Conservation (phyloP, 2,329 filamentous ascomycete genomes). For the Lachnellula willkommii region DNA sequence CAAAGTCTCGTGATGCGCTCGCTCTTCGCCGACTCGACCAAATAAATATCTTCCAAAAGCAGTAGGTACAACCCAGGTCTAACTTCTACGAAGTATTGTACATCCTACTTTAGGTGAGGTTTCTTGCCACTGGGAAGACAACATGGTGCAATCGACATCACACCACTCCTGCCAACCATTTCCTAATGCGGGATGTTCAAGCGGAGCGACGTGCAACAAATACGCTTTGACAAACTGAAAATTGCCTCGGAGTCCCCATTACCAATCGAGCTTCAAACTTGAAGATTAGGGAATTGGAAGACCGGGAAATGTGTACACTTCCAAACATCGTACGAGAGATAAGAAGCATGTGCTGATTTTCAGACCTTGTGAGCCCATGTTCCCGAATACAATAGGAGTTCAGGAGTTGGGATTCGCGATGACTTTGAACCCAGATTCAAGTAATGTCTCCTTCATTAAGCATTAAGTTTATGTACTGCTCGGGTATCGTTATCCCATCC, state of each 20-base stretch:
- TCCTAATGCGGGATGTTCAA: slow-evolving; percentile 8
- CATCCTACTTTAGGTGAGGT: neutral
- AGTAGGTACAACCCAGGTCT: neutral
- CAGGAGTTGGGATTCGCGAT: neutral
- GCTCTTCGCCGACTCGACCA: too few relatives aligned
- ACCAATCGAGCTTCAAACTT: neutral
- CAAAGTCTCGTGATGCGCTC: too few relatives aligned
- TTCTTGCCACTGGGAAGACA: neutral
- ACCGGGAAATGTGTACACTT: neutral
- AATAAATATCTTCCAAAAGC: too few relatives aligned
- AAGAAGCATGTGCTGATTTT: neutral
- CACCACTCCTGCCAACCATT: neutral
- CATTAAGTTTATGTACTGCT: neutral
- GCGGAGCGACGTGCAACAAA: slow-evolving; percentile 9
- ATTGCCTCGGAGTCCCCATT: neutral
- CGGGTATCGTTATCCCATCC: neutral
- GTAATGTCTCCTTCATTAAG: neutral
- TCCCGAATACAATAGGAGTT: neutral
- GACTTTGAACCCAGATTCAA: neutral
- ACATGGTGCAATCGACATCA: neutral
- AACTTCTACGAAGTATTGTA: neutral
- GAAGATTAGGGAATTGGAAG: neutral
- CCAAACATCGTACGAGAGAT: neutral
- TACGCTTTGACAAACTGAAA: neutral
- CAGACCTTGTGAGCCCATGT: too few relatives aligned